Conservation (phyloP, 768 basidiomycete species). For the Mycena capillaripes region DNA sequence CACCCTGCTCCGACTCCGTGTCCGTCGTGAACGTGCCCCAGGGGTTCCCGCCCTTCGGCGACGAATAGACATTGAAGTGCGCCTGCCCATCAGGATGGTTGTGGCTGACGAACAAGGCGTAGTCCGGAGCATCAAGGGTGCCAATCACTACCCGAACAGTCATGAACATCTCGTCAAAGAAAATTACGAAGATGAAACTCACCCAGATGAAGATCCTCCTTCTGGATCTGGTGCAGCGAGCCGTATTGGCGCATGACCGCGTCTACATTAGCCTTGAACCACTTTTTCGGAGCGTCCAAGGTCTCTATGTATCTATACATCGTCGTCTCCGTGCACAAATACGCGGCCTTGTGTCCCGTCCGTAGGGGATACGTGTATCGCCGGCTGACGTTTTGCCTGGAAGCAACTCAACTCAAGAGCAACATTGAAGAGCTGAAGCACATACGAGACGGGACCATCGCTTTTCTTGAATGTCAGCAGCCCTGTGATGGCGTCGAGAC, state of each 20-base stretch:
- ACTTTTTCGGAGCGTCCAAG: constrained; percentile 74
- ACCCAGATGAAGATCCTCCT: constrained; percentile 73
- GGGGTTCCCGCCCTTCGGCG: constrained; percentile 56
- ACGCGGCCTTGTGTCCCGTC: constrained; percentile 75
- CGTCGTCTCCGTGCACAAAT: constrained; percentile 78
- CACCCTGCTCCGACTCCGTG: constrained; percentile 49
- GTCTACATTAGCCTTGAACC: constrained; percentile 81
- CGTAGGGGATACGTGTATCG: constrained; percentile 73
- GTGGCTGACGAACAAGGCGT: constrained; percentile 83
- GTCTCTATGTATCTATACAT: constrained; percentile 77
- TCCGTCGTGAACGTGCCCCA: constrained; percentile 72
- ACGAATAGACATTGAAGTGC: constrained; percentile 68
- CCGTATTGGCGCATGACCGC: constrained; percentile 72
- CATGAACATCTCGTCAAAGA: not conserved
- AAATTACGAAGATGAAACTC: constrained; percentile 21
- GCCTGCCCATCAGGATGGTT: constrained; percentile 62
- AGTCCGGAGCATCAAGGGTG: constrained; percentile 76
- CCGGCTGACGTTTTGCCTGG: constrained; percentile 61
- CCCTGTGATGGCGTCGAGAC: constrained; percentile 67
- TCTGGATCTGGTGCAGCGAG: constrained; percentile 60
- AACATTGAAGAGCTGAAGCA: constrained; percentile 9
- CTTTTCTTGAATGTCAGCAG: constrained; percentile 59
- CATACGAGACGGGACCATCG: constrained; percentile 56
- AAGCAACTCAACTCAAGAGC: not conserved
- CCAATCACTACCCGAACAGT: constrained; percentile 67